Base-by-base conservation (phyloP, 1,139 yeast genomes). In the Yamadazyma blattariae region DNA sequence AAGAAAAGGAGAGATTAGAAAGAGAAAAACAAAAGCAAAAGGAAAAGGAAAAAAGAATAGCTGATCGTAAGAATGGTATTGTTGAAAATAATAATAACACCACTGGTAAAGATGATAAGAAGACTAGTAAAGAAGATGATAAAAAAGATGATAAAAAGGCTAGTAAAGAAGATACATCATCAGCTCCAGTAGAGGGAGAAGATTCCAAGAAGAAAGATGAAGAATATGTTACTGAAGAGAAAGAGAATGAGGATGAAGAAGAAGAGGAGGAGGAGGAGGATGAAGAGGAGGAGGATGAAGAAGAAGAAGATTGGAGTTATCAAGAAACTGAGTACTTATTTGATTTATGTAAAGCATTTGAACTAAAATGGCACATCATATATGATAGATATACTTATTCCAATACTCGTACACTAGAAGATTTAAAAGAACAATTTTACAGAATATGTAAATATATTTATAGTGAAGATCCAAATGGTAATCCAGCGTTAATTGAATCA, bases 311-410 rank as follows among this genome's bases (percentile, higher is more conserved):
- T n/a, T 90, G 97, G 97, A 64, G 77, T 2, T 86, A 72, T 48
- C 81, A 81, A 29, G 97, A 92, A 55, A 87, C 97, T 0, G 65
- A 66, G 33, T 78, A 84, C 42, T 61, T 92, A 18, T 88, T 90
- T 57, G 83, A 80, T 2, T 61, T 87, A 24, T 86, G 95, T 44
- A 59, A 67, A 26, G 74, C 71, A 2, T 90, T 77, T 53, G 97
- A 92, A 53, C 68, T 92, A 51, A 77, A 94, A 45, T 92, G 98
- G 97, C 77, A 83, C 9, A 81, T 89, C 1, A 77, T 92, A 10
- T 69, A 75, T 42, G 98, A 92, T 52, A 65, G 97, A 43, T 90
- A 80, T 56, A 74, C 57, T 38, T 57, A 57, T 20, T 52, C 52
- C 2, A 41, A 50, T 5, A 34, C 42, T 15, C 60, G 86, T 25